Base-by-base conservation (phyloP, 306 rosid species). In the Cajanus cajan region DNA sequence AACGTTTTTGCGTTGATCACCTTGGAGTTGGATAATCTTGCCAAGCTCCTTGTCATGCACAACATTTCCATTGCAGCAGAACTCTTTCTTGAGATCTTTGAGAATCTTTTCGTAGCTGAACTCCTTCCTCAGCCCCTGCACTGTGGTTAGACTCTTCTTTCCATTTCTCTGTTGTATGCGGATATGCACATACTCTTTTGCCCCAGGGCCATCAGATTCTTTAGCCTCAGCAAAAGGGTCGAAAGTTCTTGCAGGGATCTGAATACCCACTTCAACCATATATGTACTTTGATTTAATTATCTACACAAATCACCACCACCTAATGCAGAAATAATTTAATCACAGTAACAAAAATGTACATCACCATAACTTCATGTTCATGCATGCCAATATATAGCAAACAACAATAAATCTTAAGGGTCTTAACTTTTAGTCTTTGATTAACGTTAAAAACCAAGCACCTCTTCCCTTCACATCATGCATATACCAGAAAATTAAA, bases 1-100 rank as follows among this genome's bases (percentile, higher is more conserved):
- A 16, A 82, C 97, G 77, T 94, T 94, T 57, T 94, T 94, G 75
- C 98, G 96, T 54, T 94, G 98, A 81, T 94, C 98, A 31, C 98
- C 98, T 62, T 94, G 97, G 72, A 94, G 97, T 45, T 94, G 98
- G 58, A 94, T 88, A 67, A 94, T 91, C 86, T 91, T 94, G 24
- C 98, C 98, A 19, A 91, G 84, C 34, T 86, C 94, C 83, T 91
- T 94, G 72, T 92, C 97, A 73, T 89, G 89, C 12, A 94, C 98
- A 10, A 94, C 98, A 74, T 91, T 91, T 13, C 98, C 98, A 62
- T 94, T 94, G 88, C 98, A 80, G 36, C 97, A 92, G 73, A 92
- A 88, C 62, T 84, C 91, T 74, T 88, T 92, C 88, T 92, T 92
- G 15, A 92, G 84, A 52, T 90, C 94, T 73, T 90, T 92, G 11